A percentile compares a stretch with the other conserved stretches of the same genome.
These are phyloP conservation scores for Colletotrichum tropicicola DNA, from an alignment of 2,329 filamentous ascomycete genomes.

Conservation along the genomic window DNA sequence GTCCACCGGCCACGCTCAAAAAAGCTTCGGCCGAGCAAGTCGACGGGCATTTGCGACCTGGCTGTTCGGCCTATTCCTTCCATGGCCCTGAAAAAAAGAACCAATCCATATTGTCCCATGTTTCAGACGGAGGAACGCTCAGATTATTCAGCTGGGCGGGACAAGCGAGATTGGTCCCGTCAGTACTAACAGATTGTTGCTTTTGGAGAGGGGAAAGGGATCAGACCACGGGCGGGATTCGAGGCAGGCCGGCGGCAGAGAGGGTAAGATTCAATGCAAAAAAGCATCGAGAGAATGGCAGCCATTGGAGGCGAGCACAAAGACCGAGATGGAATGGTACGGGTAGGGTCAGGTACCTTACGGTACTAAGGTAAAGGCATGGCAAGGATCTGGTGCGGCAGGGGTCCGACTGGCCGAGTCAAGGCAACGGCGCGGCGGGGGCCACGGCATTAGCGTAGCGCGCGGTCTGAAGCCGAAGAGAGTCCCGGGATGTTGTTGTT, in stretches of 20 bases:
- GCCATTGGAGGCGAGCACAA: no score
- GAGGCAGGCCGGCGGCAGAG: neutral
- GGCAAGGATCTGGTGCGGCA: neutral
- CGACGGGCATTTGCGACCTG: neutral
- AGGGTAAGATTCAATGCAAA: neutral
- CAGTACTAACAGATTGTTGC: neutral
- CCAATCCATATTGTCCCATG: constrained; percentile 26
- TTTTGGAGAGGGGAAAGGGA: neutral
- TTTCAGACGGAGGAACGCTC: constrained; percentile 28
- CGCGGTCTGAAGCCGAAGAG: neutral
- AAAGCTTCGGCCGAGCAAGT: neutral
- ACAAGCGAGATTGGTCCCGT: constrained; percentile 10
- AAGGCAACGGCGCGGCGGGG: constrained; percentile 20
- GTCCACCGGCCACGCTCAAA: no score
- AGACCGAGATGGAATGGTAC: no score
- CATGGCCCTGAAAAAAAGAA: no score
- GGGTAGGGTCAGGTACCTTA: no score
- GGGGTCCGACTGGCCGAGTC: constrained; percentile 13
- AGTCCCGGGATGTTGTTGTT: neutral
- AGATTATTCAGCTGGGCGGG: constrained; percentile 7
- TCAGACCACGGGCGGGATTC: neutral
- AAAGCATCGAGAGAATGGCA: no score
- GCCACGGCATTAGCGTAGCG: constrained; percentile 17
- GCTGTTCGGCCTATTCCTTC: neutral
- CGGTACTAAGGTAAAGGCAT: neutral